Evolutionary conservation across 768 basidiomycete genomes (phyloP), one percentile per base, ranked within the genome.

Genomic region (Epithele typhae): DNA sequence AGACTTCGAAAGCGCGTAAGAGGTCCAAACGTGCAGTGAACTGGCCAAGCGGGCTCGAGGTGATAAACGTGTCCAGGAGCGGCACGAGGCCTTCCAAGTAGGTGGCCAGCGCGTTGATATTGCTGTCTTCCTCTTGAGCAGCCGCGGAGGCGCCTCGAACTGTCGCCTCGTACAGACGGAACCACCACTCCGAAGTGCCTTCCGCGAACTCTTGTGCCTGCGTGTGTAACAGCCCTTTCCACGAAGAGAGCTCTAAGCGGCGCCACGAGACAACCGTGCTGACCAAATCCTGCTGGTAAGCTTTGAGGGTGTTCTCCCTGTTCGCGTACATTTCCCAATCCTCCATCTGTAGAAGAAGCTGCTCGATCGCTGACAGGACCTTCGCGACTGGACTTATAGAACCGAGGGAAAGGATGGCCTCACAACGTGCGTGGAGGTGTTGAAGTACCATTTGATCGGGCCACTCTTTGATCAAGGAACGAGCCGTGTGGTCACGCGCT

Each of bases 321-420:
- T 92, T 93, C n/a, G 95, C 86, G 60, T 88, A 98, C 55, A 82
- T 82, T 62, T 99, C 92, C 96, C 96, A 99, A 59, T 98, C 95
- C 43, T 93, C 89, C 19, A 80, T 91, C 51, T 95, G 88, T 39
- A 84, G 58, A 2, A 98, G 68, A 7, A 99, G 71, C 53, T 87
- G 87, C 60, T 99, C 96, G 35, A 97, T 61, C 5, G 83, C 81
- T 0, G 89, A 76, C 25, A 99, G 73, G 11, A 94, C 66, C 59
- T 83, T 87, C 5, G 95, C 92, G 8, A 96, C 69, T 0, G 96
- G 83, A 53, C 81, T 82, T 30, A 75, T 69, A 17, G 88, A 66
- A 40, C 76, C 70, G 18, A 92, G 68, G 0, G 67, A 59, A 34
- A 92, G 68, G 48, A 92, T 74, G 7, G 70, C 63, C 33, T 84